Evolutionary conservation across 73 alveolate genomes (phyloP).

Genomic region (Stentor roeselii): DNA sequence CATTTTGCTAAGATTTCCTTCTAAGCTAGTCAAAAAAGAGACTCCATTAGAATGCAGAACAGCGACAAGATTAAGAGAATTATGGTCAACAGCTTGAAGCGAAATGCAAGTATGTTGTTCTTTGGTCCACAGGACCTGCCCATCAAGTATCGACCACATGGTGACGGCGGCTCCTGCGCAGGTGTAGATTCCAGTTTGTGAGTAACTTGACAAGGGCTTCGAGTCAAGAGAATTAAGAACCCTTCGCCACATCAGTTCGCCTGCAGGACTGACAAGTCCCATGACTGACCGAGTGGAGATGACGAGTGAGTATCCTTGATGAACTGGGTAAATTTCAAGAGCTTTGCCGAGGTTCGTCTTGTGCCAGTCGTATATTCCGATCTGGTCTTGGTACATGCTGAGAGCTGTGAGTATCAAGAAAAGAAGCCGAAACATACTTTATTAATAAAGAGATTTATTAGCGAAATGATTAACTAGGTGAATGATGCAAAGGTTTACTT

Average conservation of each 20-base stretch:
- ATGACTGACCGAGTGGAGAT: background rate
- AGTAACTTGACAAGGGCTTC: background rate
- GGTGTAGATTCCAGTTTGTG: background rate
- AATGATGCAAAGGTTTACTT: background rate
- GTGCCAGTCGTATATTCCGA: constrained; percentile 21
- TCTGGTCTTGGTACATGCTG: constrained; percentile 1
- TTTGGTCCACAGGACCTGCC: background rate
- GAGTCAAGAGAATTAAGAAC: background rate
- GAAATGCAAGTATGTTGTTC: background rate
- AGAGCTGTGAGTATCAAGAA: background rate
- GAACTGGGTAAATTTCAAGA: background rate
- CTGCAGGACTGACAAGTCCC: background rate
- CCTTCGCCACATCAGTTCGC: constrained; percentile 12
- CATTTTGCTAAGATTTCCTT: background rate
- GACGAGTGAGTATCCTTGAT: background rate
- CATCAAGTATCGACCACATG: background rate
- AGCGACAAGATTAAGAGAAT: background rate
- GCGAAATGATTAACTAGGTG: no score
- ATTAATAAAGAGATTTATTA: no score
- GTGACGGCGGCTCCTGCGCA: background rate
- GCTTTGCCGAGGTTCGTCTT: background rate
- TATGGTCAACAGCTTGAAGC: background rate
- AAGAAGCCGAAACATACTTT: background rate
- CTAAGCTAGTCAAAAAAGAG: background rate
- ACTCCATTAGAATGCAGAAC: background rate